phyloP scores from a whole-genome alignment of 2,329 filamentous ascomycete genomes.

The Pyricularia grisea region DNA sequence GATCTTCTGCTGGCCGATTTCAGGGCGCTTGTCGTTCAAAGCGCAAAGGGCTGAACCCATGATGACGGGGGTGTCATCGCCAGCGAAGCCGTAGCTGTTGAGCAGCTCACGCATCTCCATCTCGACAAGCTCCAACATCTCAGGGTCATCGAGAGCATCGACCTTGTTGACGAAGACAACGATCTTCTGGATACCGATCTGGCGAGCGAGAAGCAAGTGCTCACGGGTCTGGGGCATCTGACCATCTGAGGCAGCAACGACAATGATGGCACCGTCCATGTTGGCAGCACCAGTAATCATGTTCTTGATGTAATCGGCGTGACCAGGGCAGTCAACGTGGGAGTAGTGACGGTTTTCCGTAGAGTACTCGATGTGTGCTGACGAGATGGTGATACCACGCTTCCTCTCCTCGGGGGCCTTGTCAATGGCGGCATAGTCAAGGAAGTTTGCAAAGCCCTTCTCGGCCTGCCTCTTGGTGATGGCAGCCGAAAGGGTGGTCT shows the following conservation, averaged over 20 bases:
- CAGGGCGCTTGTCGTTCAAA: conserved; percentile 73
- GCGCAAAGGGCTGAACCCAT: conserved; percentile 96
- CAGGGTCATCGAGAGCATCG: conserved; percentile 91
- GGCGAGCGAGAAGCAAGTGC: conserved; percentile 92
- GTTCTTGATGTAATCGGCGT: conserved; percentile 99
- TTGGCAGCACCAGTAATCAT: conserved; percentile 99
- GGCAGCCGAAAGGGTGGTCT: conserved; percentile 97
- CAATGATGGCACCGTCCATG: conserved; percentile 99
- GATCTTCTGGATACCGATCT: conserved; percentile 96
- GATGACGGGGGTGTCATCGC: conserved; percentile 93
- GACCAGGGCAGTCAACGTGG: conserved; percentile 98
- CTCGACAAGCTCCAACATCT: conserved; percentile 99
- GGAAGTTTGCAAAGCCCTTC: conserved; percentile 88
- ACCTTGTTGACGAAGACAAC: conserved; percentile 99
- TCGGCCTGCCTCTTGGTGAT: conserved; percentile 97
- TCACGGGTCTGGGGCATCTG: conserved; percentile 99
- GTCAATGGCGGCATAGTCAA: conserved; percentile 97
- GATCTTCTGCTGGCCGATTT: conserved; percentile 82
- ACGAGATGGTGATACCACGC: conserved; percentile 99
- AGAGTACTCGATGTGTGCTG: conserved; percentile 96
- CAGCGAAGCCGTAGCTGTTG: conserved; percentile 87
- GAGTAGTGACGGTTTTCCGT: conserved; percentile 95
- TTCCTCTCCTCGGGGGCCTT: conserved; percentile 99
- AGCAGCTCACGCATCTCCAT: conserved; percentile 99
- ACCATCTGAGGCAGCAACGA: conserved; percentile 94